Conservation (phyloP, 1,139 yeast genomes). For the Protomyces arabidopsidicola region DNA sequence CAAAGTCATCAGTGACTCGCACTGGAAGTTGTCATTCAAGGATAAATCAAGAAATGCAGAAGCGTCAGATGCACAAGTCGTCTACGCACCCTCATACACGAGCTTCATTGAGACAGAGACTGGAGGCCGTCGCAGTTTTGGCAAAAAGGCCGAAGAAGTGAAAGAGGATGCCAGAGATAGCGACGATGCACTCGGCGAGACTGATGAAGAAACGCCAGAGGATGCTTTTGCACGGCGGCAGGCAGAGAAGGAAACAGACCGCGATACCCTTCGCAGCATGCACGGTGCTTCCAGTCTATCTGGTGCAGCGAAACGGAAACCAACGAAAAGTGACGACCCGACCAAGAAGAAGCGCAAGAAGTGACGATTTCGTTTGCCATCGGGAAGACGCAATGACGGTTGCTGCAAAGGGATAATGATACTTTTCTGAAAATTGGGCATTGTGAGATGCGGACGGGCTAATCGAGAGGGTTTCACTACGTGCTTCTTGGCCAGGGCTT, state of each 20-base stretch:
- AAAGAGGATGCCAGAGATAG: not conserved
- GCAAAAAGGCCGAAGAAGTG: not conserved
- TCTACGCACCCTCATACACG: conserved; percentile 6
- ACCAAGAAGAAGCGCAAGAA: not conserved
- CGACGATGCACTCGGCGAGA: not conserved
- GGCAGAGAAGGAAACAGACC: conserved; percentile 11
- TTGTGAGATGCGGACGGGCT: too few species aligned
- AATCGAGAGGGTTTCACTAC: too few species aligned
- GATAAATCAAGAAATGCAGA: not conserved
- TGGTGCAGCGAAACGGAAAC: not conserved
- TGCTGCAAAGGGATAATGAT: too few species aligned
- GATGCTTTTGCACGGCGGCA: conserved; percentile 17
- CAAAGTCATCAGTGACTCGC: conserved; percentile 2
- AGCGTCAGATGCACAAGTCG: not conserved
- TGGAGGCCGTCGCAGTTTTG: conserved; percentile 4
- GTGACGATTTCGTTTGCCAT: too few species aligned
- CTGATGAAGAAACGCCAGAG: conserved; percentile 13
- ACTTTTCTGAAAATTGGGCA: too few species aligned
- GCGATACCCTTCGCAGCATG: conserved; percentile 9
- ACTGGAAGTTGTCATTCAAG: conserved; percentile 10
- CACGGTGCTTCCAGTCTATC: conserved; percentile 3
- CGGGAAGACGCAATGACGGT: too few species aligned
- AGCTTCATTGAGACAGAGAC: not conserved
- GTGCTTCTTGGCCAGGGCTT: too few species aligned
- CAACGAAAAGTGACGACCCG: not conserved